Evolutionary conservation across 140 eudicot genomes (phyloP).

Genomic region (Stevia rebaudiana): DNA sequence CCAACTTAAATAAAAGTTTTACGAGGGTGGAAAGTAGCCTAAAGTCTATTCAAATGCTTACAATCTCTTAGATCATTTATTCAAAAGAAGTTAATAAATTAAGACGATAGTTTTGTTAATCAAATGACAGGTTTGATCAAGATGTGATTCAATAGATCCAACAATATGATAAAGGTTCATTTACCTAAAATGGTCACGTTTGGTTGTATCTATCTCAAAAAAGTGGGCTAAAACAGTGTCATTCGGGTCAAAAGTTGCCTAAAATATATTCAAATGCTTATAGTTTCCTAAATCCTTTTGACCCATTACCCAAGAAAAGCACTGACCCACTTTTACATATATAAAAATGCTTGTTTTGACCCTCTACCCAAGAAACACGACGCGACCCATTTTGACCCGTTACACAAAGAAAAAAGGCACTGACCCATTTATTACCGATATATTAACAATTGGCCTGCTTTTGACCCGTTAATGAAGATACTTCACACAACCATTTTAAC

Average conservation of each 20-base stretch:
- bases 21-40: background rate
- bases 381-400: background rate
- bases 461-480: background rate
- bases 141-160: background rate
- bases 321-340: background rate
- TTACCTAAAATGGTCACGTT: background rate
- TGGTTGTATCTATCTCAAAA: background rate
- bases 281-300: background rate
- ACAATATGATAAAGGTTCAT: background rate
- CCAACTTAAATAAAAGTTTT: background rate
- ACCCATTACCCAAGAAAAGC: background rate
- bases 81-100: background rate
- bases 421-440: background rate
- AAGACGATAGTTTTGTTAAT: background rate
- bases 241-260: background rate
- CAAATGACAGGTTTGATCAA: background rate
- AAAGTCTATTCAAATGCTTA: conserved; percentile 4
- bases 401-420: conserved; percentile 15
- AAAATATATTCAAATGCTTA: background rate
- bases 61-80: background rate
- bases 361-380: background rate
- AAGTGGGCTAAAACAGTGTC: background rate
- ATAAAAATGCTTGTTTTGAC: background rate
- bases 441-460: background rate
- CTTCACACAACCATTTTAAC: too few species aligned